phyloP scores from a whole-genome alignment of 2,329 filamentous ascomycete species.

The Colletotrichum sublineola region DNA sequence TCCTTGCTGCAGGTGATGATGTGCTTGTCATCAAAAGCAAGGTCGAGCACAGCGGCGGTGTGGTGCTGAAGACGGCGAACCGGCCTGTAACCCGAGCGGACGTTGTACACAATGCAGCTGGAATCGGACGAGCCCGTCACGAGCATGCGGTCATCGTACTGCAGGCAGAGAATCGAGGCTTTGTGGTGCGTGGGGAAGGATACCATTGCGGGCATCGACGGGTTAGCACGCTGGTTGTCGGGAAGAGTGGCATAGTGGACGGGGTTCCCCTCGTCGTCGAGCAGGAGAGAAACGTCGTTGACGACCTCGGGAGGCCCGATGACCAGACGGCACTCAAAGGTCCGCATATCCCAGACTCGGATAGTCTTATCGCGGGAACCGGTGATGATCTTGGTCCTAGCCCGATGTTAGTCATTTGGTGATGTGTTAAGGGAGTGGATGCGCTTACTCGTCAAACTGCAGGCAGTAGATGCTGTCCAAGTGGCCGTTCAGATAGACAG shows the following conservation, averaged over 20 bases:
- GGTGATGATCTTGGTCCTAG: constrained; percentile 92
- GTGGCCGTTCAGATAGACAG: constrained; percentile 93
- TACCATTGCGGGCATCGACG: constrained; percentile 66
- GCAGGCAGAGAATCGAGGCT: constrained; percentile 93
- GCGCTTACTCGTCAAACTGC: constrained; percentile 91
- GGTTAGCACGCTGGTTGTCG: constrained; percentile 60
- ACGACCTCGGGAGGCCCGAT: constrained; percentile 83
- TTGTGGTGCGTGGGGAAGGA: constrained; percentile 80
- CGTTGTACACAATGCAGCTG: constrained; percentile 91
- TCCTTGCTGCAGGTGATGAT: constrained; percentile 99
- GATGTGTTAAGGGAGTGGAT: too few species aligned
- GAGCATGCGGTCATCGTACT: constrained; percentile 93
- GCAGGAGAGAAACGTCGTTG: constrained; percentile 63
- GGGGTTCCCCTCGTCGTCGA: constrained; percentile 64
- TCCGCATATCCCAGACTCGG: constrained; percentile 94
- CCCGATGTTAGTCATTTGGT: constrained; percentile 50
- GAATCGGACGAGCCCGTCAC: constrained; percentile 95
- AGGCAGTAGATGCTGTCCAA: constrained; percentile 97
- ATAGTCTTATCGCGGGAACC: constrained; percentile 96
- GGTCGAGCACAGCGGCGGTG: constrained; percentile 89
- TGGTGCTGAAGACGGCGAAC: constrained; percentile 84
- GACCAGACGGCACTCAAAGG: constrained; percentile 84
- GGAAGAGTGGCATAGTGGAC: constrained; percentile 69
- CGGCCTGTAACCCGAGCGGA: constrained; percentile 82
- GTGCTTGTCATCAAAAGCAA: constrained; percentile 91